Base-by-base conservation (phyloP, 192 early-diverging fungal genomes). In the Neocallimastix lanati region DNA sequence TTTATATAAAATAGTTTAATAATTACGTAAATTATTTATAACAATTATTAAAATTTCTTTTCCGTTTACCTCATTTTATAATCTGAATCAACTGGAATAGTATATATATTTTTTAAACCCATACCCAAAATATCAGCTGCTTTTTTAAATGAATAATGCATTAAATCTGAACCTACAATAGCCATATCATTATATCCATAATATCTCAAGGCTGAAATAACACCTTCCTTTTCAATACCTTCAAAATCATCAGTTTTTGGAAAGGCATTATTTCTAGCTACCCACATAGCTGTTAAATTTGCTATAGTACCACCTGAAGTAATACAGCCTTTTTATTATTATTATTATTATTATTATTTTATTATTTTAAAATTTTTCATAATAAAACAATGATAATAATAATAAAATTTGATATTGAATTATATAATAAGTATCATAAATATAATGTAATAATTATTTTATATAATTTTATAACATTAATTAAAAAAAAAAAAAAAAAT, bases 81-180 rank as follows among this genome's bases (percentile, higher is more conserved):
- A 9, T 83, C 78, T 28, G 84, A 82, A 78, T 90, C 86, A 2
- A 87, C 84, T 30, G 82, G 82, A 35, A 90, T 83, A 16, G 86
- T 78, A 29, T 82, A 77, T 21, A 90, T 79, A 29, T 87, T 86
- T 38, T 86, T 80, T 77, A 88, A 87, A 14, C 88, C 88, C 13
- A 90, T 78, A n/a, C 88, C 88, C 15, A 90, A 80, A 81, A 90
- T 80, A 86, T 88, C 88, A 30, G 86, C 87, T 1, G 88, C 88
- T 79, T 90, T 90, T 78, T 88, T 88, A 82, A 90, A 86, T 27
- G 88, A 90, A 81, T 90, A 90, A 80, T 90, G 88, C 84, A 87
- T 83, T 80, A 90, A 81, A 25, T 77, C 28, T 36, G 82, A 83
- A 28, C 86, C 87, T 27, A 90, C 77, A 40, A 90, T 87, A 14